Evolutionary conservation across 495 filamentous ascomycete species (phyloP).

Genomic region (Penicillium argentinense): DNA sequence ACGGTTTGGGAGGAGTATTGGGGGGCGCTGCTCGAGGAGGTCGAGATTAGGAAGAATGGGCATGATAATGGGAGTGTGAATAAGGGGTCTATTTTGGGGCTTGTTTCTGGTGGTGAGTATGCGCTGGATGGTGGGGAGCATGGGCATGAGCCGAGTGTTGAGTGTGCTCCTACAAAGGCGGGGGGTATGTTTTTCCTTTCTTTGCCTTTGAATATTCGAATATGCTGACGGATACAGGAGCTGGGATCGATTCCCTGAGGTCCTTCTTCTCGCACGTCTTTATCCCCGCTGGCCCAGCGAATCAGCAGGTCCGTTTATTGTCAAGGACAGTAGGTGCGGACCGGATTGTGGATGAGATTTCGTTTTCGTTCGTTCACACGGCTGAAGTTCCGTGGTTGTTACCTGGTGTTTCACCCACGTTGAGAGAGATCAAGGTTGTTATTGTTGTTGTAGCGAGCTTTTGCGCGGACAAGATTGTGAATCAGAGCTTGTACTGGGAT

Average conservation of each 20-base stretch:
- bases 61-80: conserved; percentile 3
- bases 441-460: conserved; percentile 72
- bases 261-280: conserved; percentile 72
- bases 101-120: conserved; percentile 4
- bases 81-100: conserved; percentile 7
- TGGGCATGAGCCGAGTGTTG: conserved; percentile 15
- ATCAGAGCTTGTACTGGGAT: conserved; percentile 84
- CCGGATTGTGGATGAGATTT: conserved; percentile 58
- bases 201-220: too few species aligned
- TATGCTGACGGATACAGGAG: conserved; percentile 15
- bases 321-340: conserved; percentile 65
- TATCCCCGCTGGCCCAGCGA: conserved; percentile 65
- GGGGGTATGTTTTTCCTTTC: conserved; percentile 43
- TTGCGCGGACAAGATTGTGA: conserved; percentile 68
- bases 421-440: conserved; percentile 61
- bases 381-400: conserved; percentile 74
- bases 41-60: conserved; percentile 4
- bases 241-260: conserved; percentile 38
- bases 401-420: conserved; percentile 70
- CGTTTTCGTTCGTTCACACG: conserved; percentile 66
- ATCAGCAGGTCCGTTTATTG: conserved; percentile 64
- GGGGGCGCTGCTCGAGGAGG: conserved; percentile 16
- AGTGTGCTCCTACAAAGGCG: conserved; percentile 32
- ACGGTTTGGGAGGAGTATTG: conserved; percentile 58
- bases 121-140: too few species aligned